Base-by-base conservation (phyloP, 768 basidiomycete species). In the Exsudoporus frostii region DNA sequence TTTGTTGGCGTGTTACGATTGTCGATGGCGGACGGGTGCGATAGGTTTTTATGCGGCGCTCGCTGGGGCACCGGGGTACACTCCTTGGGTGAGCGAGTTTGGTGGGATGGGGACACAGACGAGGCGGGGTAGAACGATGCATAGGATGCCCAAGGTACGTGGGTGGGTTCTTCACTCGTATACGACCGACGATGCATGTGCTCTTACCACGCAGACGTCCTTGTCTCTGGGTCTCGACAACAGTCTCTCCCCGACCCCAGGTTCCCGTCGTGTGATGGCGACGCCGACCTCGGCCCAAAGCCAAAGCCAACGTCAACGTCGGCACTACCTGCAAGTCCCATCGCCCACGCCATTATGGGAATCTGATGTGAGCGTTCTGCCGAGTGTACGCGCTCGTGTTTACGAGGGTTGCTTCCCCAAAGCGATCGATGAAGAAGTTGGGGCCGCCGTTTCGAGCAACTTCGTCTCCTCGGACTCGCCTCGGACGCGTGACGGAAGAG, bases 41-140 rank as follows among this genome's bases (percentile, higher is more conserved):
- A 48, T 22, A 67, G 60, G 65, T 36, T 68, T 63, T 33, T 50
- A 53, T n/a, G 55, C 57, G n/a, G 60, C 64, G 17, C 54, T 65
- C 39, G 49, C 55, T 20, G 60, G 55, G n/a, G 34, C 51, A 5
- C 63, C 63, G 22, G 64, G 50, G 17, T 17, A 60, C 25, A 27
- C 51, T 0, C 64, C 64, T 17, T 65, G 58, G 51, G 24, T 22
- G 34, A 24, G 32, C 17, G 25, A 25, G 33, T 15, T 2, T 24
- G n/a, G 44, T 6, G 37, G 15, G 9, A 24, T 10, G 14, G 49
- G 15, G 32, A 30, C 34, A 15, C 44, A n/a, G n/a, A n/a, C n/a
- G n/a, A n/a, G 36, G 29, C 43, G 38, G 11, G 42, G 24, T 9
- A 47, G 45, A 37, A 25, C 47, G n/a, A 8, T 33, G 20, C n/a